Percentiles rank a stretch among this genome's conserved stretches.
Conservation (phyloP, 352 stramenopile species). For the Phytopythium litorale region DNA sequence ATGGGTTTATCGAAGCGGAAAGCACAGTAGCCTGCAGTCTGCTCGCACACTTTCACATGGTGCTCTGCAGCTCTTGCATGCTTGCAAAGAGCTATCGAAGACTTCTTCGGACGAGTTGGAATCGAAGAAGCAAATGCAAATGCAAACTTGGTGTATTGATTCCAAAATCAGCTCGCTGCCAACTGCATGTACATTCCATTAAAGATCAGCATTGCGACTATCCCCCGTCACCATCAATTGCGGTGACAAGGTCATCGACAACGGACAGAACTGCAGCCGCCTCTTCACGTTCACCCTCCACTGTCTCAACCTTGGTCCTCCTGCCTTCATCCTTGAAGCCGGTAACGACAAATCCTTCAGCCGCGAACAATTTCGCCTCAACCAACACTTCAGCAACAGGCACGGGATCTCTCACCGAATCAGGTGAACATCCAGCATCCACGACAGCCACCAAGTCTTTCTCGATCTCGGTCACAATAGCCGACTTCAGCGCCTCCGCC, state of each 20-base stretch:
- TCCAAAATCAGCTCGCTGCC: background rate
- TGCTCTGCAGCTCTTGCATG: background rate
- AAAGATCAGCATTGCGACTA: background rate
- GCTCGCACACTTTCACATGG: background rate
- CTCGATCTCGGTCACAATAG: background rate
- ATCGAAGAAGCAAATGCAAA: background rate
- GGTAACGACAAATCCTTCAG: background rate
- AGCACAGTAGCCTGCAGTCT: conserved; percentile 7
- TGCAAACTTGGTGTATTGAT: background rate
- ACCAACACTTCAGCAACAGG: no score
- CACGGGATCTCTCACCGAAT: no score
- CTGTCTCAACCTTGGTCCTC: background rate
- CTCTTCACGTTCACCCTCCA: no score
- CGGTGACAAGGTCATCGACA: no score
- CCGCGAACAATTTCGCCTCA: fast-evolving
- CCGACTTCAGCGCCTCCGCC: background rate
- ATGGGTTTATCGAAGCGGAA: conserved; percentile 23
- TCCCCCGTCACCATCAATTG: background rate
- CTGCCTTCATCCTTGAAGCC: no score
- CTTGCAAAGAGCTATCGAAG: background rate
- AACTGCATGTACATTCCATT: background rate
- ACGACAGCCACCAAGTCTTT: background rate
- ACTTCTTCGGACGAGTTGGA: background rate
- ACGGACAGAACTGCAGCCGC: no score
- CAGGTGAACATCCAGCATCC: no score